Percentiles rank a stretch among this genome's conserved stretches.
phyloP scores from a whole-genome alignment of 108 stramenopile species.

The Aurantiochytrium sp. region DNA sequence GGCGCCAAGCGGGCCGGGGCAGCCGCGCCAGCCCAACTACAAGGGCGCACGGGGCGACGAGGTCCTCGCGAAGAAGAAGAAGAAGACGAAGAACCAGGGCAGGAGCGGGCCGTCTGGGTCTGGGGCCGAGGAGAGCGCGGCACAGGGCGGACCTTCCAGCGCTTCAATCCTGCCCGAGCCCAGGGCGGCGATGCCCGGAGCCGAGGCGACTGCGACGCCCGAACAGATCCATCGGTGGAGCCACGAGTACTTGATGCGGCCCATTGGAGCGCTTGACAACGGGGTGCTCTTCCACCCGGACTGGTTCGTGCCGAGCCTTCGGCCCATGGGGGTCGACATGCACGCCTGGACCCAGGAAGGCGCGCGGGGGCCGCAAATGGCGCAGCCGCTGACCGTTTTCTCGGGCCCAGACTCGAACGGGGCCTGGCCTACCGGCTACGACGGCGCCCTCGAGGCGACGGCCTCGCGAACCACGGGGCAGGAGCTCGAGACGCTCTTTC shows the following conservation, averaged over 20 bases:
- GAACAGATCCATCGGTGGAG: neutral
- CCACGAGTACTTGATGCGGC: slow-evolving; percentile 17
- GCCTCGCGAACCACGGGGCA: neutral
- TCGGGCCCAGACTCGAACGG: neutral
- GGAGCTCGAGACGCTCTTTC: neutral
- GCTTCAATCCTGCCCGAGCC: too few relatives aligned
- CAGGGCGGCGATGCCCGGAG: too few relatives aligned
- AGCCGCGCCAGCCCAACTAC: too few relatives aligned
- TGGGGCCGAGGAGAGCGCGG: too few relatives aligned
- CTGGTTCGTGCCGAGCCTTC: slow-evolving; percentile 10
- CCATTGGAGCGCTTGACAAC: neutral
- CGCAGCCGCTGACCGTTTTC: neutral
- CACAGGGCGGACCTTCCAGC: too few relatives aligned
- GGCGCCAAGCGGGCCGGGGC: too few relatives aligned
- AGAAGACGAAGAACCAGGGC: too few relatives aligned
- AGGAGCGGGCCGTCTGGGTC: too few relatives aligned
- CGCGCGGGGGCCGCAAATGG: neutral
- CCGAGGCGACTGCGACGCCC: too few relatives aligned
- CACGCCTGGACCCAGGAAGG: neutral
- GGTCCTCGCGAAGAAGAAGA: too few relatives aligned
- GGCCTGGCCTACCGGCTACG: neutral
- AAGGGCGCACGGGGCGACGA: too few relatives aligned
- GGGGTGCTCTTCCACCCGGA: neutral
- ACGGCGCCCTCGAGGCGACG: neutral
- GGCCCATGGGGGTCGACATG: neutral